Conservation (phyloP, 305 asterid genomes). For the Fraxinus sp. region DNA sequence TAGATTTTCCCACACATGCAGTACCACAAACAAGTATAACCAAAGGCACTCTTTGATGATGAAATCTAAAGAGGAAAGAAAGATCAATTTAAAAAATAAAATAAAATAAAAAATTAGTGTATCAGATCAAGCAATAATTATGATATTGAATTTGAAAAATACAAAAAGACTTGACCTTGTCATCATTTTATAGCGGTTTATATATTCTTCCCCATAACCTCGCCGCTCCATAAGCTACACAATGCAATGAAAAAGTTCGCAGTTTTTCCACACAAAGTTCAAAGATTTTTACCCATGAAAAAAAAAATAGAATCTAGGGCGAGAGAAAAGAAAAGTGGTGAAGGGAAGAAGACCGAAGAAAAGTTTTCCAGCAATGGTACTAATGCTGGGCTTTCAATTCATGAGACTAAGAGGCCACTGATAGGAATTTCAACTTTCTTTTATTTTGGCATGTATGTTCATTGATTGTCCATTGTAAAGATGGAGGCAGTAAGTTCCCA, state of each 20-base stretch:
- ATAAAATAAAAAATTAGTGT: conserved; percentile 6
- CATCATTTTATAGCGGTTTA: conserved; percentile 96
- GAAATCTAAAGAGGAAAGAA: conserved; percentile 54
- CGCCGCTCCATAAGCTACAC: conserved; percentile 94
- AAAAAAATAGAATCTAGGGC: not conserved
- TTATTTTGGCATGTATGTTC: not conserved
- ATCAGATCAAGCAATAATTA: conserved; percentile 17
- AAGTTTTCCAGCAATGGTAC: not conserved
- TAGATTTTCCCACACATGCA: conserved; percentile 97
- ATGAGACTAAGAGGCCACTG: not conserved
- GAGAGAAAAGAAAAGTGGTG: not conserved
- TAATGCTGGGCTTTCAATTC: not conserved
- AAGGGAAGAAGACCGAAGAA: not conserved
- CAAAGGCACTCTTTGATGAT: conserved; percentile 94
- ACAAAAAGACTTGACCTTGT: conserved; percentile 58
- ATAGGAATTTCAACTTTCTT: not conserved
- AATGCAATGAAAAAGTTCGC: conserved; percentile 15
- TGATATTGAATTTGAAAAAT: conserved; percentile 20
- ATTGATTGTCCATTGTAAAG: not conserved
- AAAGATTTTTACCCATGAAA: not conserved
- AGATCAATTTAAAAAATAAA: conserved; percentile 9
- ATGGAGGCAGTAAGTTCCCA: not conserved
- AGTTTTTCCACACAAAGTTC: not conserved
- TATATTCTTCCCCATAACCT: conserved; percentile 91
- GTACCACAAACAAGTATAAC: conserved; percentile 99